Percentiles rank a stretch among this genome's conserved stretches.
phyloP scores from a whole-genome alignment of 371 early-diverging fungal genomes.

The Rhizomucor miehei region DNA sequence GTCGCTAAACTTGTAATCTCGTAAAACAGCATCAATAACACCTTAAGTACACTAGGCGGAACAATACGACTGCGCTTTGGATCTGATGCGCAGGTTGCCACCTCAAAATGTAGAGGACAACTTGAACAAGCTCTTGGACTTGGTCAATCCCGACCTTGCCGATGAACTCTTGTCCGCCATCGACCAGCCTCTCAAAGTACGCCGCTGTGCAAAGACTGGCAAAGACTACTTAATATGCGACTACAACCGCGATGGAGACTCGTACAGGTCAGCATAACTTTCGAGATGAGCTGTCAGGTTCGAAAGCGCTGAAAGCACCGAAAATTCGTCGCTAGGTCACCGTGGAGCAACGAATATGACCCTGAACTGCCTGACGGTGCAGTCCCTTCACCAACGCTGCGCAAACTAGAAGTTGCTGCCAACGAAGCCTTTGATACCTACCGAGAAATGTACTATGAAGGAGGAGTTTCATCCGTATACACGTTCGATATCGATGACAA shows the following conservation, averaged over 20 bases:
- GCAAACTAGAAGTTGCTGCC: constrained; percentile 87
- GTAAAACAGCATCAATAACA: no score
- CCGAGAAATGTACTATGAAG: constrained; percentile 94
- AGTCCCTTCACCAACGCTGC: constrained; percentile 74
- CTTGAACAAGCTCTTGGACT: constrained; percentile 75
- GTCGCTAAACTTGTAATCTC: no score
- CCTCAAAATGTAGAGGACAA: constrained; percentile 92
- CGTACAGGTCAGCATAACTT: constrained; percentile 67
- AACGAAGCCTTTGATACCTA: constrained; percentile 97
- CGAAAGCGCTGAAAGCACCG: no score
- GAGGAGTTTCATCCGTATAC: constrained; percentile 96
- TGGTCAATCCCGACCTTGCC: constrained; percentile 79
- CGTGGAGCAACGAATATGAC: constrained; percentile 96
- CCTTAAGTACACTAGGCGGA: constrained; percentile 26
- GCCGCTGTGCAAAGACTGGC: constrained; percentile 69
- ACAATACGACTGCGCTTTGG: constrained; percentile 88
- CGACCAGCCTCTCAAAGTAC: constrained; percentile 92
- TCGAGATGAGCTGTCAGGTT: not conserved
- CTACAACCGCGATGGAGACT: constrained; percentile 95
- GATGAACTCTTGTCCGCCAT: constrained; percentile 89
- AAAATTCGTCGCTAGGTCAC: constrained; percentile 61
- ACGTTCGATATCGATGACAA: constrained; percentile 72
- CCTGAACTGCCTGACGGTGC: constrained; percentile 82
- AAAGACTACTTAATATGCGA: constrained; percentile 90
- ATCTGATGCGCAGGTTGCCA: constrained; percentile 95